A percentile compares a stretch with the other conserved stretches of the same genome.
Evolutionary conservation across 83 land plant genomes (phyloP).

Genomic region (Diphasiastrum complanatum): DNA sequence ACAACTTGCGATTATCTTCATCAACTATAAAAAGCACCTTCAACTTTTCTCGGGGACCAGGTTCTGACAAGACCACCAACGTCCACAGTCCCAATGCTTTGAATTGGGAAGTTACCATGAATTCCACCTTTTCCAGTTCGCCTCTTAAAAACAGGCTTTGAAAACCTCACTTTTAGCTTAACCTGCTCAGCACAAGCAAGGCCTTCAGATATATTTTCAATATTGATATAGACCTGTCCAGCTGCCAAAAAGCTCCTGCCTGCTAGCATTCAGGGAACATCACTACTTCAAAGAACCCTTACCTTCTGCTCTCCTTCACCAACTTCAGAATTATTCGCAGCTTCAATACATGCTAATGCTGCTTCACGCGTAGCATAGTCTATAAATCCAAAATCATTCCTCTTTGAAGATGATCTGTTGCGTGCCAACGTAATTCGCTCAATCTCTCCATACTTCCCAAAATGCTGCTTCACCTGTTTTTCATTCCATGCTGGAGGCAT

Average conservation of each 20-base stretch:
- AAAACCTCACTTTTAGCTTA: slow-evolving; percentile 71
- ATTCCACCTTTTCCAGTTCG: slow-evolving; percentile 28
- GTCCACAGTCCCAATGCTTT: no score
- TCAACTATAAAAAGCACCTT: no score
- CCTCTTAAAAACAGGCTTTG: slow-evolving; percentile 66
- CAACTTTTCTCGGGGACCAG: no score
- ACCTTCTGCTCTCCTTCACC: slow-evolving; percentile 86
- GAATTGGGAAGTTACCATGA: no score
- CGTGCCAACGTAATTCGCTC: slow-evolving; percentile 81
- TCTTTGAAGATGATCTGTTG: slow-evolving; percentile 75
- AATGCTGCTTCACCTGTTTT: slow-evolving; percentile 53
- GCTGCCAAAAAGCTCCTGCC: neutral
- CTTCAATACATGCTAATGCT: slow-evolving; percentile 74
- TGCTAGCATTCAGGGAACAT: neutral
- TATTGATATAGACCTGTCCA: neutral
- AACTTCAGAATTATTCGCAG: slow-evolving; percentile 58
- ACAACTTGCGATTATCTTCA: no score
- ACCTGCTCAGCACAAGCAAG: no score
- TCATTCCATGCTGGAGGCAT: slow-evolving; percentile 88
- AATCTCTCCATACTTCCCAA: slow-evolving; percentile 66
- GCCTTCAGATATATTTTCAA: no score
- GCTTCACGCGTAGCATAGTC: slow-evolving; percentile 75
- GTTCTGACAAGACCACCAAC: no score
- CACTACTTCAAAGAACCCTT: neutral
- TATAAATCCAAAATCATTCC: slow-evolving; percentile 91